Base-by-base conservation (phyloP, 2,329 filamentous ascomycete species). In the Ceratocystis diversiconidia region DNA sequence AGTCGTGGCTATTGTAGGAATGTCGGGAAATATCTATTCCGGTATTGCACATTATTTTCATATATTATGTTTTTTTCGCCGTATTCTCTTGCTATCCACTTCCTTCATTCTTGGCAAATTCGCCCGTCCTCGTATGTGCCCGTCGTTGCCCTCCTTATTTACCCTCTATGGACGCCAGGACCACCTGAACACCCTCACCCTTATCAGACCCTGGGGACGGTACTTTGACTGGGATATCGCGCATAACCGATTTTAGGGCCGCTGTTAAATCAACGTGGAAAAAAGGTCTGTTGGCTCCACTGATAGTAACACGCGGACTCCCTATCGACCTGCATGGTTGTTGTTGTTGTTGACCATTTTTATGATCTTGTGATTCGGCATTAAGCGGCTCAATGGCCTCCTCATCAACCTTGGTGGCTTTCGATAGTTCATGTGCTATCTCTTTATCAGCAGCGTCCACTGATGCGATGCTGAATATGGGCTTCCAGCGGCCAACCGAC, bases 261-360 rank as follows among this genome's bases (percentile, higher is more conserved):
- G 76, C 76, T 25, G 73, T 70, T 17, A 80, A 70, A 68, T 80
- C 78, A 2, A 77, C 68, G 61, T 81, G 79, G 72, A 80, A 80
- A 67, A 76, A 79, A 0, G 79, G 79, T 62, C 78, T 71, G 65
- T 80, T 76, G 17, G 77, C 73, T 1, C 75, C 76, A 32, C 72
- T 74, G 0, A 79, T 69, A 1, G 76, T 71, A 19, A 71, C 70
- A 2, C 12, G 55, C n/a, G 28, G 28, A 3, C 55, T 30, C 2
- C n/a, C 19, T 62, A 43, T n/a, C 44, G 46, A 19, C 55, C 43
- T 8, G 62, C 10, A 41, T 12, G 36, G 36, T 3, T 12, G 36
- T 41, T 41, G 36, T 12, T 41, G 36, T 8, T 65, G 28, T 61
- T 68, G 61, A 65, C 66, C 55, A 69, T 69, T 52, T 71, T 70